Conservation (phyloP, 2,329 filamentous ascomycete genomes). For the Alternaria sp. region DNA sequence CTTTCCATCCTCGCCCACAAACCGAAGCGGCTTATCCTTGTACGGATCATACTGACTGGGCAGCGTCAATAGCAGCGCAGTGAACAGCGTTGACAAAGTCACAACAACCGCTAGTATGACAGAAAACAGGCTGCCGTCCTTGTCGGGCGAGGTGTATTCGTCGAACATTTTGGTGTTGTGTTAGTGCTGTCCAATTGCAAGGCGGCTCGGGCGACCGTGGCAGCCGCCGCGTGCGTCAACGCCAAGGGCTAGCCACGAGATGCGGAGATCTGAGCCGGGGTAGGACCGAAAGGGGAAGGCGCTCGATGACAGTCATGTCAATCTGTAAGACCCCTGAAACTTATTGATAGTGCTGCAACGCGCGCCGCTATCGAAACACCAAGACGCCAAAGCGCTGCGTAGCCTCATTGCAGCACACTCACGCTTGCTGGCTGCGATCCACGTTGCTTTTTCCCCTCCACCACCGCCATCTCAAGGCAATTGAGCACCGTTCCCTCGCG, state of each 20-base stretch:
- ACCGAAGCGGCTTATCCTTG: constrained; percentile 32
- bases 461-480: not conserved
- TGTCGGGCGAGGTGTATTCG: constrained; percentile 41
- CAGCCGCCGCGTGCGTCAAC: constrained; percentile 13
- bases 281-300: constrained; percentile 24
- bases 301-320: constrained; percentile 11
- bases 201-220: constrained; percentile 20
- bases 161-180: constrained; percentile 27
- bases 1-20: constrained; percentile 34
- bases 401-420: constrained; percentile 7
- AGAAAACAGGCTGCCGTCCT: constrained; percentile 38
- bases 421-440: constrained; percentile 1
- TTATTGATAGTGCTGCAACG: constrained; percentile 14
- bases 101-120: constrained; percentile 51
- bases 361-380: constrained; percentile 17
- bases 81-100: constrained; percentile 55
- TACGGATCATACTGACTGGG: constrained; percentile 60
- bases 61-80: constrained; percentile 59
- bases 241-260: constrained; percentile 11
- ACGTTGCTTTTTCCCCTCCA: constrained; percentile 3
- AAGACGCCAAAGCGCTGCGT: constrained; percentile 13
- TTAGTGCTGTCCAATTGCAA: constrained; percentile 21
- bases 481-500: not conserved
- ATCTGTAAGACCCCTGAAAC: constrained; percentile 31
- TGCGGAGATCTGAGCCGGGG: constrained; percentile 24